phyloP scores from a whole-genome alignment of 2,329 filamentous ascomycete genomes.

The Penicillium sp. region DNA sequence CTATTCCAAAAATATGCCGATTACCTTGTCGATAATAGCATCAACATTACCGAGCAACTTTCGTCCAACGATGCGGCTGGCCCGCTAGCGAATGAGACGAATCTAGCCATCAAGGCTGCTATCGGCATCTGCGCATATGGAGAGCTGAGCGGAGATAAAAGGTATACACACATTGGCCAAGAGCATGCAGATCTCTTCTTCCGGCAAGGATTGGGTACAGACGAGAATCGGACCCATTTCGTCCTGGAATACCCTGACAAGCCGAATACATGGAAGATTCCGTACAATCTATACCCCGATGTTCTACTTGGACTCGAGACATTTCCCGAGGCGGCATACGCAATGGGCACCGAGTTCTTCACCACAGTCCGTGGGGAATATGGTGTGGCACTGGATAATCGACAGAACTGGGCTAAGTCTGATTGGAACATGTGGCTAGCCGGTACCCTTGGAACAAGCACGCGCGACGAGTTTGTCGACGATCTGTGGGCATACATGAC shows the following conservation, averaged over 20 bases:
- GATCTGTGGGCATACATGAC: constrained; percentile 46
- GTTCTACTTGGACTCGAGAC: constrained; percentile 40
- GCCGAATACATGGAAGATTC: constrained; percentile 37
- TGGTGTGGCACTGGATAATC: constrained; percentile 44
- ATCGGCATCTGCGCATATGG: constrained; percentile 51
- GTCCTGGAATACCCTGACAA: constrained; percentile 42
- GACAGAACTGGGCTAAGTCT: constrained; percentile 46
- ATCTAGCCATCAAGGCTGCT: constrained; percentile 50
- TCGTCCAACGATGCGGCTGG: constrained; percentile 48
- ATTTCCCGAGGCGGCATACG: constrained; percentile 38
- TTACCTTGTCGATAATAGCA: constrained; percentile 43
- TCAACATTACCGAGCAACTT: constrained; percentile 43
- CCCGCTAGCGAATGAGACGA: constrained; percentile 47
- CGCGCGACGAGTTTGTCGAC: constrained; percentile 39
- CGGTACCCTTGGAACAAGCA: constrained; percentile 32
- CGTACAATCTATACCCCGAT: constrained; percentile 48
- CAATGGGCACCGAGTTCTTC: constrained; percentile 43
- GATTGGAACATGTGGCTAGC: constrained; percentile 51
- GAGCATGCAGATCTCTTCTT: constrained; percentile 40
- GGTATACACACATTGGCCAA: constrained; percentile 41
- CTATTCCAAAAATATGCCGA: constrained; percentile 44
- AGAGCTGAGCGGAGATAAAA: constrained; percentile 35
- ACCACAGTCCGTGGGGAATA: constrained; percentile 36
- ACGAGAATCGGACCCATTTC: constrained; percentile 42
- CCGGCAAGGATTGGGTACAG: constrained; percentile 36